Conservation (phyloP, 495 filamentous ascomycete genomes). For the Tuber brumale region DNA sequence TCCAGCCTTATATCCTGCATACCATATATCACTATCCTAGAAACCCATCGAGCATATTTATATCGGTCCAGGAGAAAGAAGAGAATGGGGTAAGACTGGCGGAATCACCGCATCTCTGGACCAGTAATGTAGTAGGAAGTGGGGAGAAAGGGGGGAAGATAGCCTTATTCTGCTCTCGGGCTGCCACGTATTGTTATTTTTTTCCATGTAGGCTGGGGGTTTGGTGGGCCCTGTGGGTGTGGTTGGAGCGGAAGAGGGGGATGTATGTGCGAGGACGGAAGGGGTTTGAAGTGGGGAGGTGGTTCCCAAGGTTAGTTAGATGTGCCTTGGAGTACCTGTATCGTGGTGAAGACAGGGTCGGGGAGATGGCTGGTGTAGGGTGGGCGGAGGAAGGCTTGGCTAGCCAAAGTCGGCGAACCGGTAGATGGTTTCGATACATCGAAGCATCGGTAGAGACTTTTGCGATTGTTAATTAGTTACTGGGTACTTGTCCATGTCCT, state of each 20-base stretch:
- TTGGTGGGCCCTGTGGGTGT: background rate
- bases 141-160: background rate
- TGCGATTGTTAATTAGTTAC: background rate
- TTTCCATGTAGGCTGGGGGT: background rate
- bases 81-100: background rate
- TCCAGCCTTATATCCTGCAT: background rate
- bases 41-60: background rate
- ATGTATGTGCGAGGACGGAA: background rate
- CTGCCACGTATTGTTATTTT: conserved; percentile 2
- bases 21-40: background rate
- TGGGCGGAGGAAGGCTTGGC: background rate
- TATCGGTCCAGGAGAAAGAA: background rate
- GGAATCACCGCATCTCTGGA: background rate
- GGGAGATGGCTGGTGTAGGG: background rate
- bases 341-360: background rate
- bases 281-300: background rate
- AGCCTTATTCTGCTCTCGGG: background rate
- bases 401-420: background rate
- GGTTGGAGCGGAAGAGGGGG: background rate
- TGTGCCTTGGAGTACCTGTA: background rate
- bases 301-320: background rate
- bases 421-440: background rate
- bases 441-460: background rate
- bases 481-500: background rate
- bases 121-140: background rate